A percentile compares a stretch with the other conserved stretches of the same genome.
These are phyloP conservation scores for Dendrobium officinale DNA, from an alignment of 106 monocot species.

Conservation along the genomic window DNA sequence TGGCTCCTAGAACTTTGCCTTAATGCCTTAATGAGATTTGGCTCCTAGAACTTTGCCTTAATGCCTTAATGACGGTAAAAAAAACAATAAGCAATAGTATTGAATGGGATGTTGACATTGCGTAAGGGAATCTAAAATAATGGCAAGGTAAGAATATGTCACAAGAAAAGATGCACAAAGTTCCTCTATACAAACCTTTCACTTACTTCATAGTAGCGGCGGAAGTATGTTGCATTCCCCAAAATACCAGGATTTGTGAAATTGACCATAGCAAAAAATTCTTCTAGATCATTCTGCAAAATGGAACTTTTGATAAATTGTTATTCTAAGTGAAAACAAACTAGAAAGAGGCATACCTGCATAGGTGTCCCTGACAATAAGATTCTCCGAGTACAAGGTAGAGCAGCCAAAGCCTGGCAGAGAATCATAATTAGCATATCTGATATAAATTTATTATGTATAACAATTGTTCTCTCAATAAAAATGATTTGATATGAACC, in stretches of 20 bases:
- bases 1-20: neutral
- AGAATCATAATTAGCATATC: neutral
- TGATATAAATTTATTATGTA: neutral
- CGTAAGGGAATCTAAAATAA: neutral
- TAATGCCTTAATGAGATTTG: neutral
- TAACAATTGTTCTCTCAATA: too few species aligned
- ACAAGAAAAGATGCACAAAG: neutral
- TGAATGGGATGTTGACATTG: neutral
- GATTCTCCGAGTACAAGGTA: slow-evolving; percentile 79
- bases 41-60: neutral
- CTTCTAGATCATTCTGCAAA: slow-evolving; percentile 86
- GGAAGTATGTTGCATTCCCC: slow-evolving; percentile 81
- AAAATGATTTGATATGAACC: neutral
- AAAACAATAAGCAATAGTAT: neutral
- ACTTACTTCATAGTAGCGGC: slow-evolving; percentile 93
- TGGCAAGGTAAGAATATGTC: neutral
- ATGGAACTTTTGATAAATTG: neutral
- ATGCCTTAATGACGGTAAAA: neutral
- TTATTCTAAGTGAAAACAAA: neutral
- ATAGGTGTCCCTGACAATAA: slow-evolving; percentile 96
- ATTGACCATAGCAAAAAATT: slow-evolving; percentile 98
- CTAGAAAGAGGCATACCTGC: slow-evolving; percentile 50
- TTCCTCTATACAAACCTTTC: neutral
- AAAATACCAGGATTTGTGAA: slow-evolving; percentile 98
- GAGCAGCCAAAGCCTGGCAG: slow-evolving; percentile 78